Percentiles rank a stretch among this genome's conserved stretches.
Conservation (phyloP, 768 basidiomycete species). For the Lactarius pseudohatsudake region DNA sequence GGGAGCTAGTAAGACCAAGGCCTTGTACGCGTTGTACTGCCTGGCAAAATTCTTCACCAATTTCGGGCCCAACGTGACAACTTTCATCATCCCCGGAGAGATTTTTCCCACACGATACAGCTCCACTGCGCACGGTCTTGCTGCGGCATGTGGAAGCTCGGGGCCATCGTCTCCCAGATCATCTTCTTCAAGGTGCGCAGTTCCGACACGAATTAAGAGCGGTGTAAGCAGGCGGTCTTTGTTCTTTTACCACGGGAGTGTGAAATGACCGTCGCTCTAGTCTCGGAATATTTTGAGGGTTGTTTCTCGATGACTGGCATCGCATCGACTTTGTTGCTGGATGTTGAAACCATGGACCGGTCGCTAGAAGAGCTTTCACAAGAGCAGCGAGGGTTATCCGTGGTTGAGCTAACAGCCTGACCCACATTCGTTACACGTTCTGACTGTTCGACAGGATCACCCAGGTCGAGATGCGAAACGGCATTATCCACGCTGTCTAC, state of each 20-base stretch:
- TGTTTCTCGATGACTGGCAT: conserved; percentile 46
- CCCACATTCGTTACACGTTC: not conserved
- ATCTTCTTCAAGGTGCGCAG: conserved; percentile 36
- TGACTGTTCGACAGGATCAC: conserved; percentile 2
- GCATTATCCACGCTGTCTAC: not conserved
- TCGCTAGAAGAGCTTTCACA: conserved; percentile 38
- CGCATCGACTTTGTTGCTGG: conserved; percentile 43
- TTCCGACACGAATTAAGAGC: conserved; percentile 32
- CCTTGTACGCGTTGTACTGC: conserved; percentile 41
- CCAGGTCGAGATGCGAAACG: not conserved
- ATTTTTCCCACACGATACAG: conserved; percentile 47
- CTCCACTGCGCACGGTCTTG: conserved; percentile 44
- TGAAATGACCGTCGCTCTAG: conserved; percentile 23
- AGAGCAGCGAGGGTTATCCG: conserved; percentile 35
- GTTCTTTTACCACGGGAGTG: not conserved
- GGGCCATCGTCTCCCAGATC: conserved; percentile 44
- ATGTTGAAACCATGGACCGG: conserved; percentile 43
- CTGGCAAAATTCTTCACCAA: conserved; percentile 45
- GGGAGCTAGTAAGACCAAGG: conserved; percentile 35
- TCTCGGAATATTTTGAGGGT: conserved; percentile 45
- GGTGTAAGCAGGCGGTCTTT: conserved; percentile 34
- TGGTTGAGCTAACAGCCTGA: conserved; percentile 1
- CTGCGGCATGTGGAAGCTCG: conserved; percentile 44
- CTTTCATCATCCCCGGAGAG: conserved; percentile 47
- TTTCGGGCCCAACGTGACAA: conserved; percentile 45